phyloP scores from a whole-genome alignment of 805 yeast species.

The Yamadazyma takamatsuzukensis region DNA sequence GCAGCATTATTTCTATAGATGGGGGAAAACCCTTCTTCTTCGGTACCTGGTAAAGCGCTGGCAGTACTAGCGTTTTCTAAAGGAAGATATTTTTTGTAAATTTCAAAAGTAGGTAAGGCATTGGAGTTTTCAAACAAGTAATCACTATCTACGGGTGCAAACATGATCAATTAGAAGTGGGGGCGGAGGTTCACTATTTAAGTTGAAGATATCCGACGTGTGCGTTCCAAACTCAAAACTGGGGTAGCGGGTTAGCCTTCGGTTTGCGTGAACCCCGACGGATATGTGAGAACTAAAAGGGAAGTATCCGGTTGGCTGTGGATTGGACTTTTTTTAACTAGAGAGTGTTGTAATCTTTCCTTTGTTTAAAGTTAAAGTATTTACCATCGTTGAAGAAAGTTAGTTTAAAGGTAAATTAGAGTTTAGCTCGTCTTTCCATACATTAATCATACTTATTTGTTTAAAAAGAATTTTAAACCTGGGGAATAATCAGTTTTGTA shows the following conservation, averaged over 20 bases:
- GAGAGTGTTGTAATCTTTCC: too few species aligned
- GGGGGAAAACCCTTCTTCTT: constrained; percentile 21
- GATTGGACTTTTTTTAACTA: constrained; percentile 32
- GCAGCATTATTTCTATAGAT: constrained; percentile 24
- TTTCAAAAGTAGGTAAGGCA: constrained; percentile 7
- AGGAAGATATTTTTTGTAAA: constrained; percentile 8
- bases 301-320: background rate
- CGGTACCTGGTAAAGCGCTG: constrained; percentile 15
- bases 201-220: too few species aligned
- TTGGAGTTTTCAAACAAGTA: constrained; percentile 11
- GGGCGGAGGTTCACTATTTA: background rate
- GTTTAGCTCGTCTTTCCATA: too few species aligned
- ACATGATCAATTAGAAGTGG: constrained; percentile 4
- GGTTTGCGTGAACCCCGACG: too few species aligned
- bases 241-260: too few species aligned
- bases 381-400: too few species aligned
- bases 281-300: background rate
- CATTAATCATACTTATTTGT: too few species aligned
- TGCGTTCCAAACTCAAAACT: too few species aligned
- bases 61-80: constrained; percentile 3
- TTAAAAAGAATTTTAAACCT: constrained; percentile 16
- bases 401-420: too few species aligned
- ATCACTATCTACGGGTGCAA: constrained; percentile 10
- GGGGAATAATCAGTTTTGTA: constrained; percentile 24
- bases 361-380: too few species aligned